Evolutionary conservation across 2,329 filamentous ascomycete genomes (phyloP).

Genomic region (Pseudonectria buxi): DNA sequence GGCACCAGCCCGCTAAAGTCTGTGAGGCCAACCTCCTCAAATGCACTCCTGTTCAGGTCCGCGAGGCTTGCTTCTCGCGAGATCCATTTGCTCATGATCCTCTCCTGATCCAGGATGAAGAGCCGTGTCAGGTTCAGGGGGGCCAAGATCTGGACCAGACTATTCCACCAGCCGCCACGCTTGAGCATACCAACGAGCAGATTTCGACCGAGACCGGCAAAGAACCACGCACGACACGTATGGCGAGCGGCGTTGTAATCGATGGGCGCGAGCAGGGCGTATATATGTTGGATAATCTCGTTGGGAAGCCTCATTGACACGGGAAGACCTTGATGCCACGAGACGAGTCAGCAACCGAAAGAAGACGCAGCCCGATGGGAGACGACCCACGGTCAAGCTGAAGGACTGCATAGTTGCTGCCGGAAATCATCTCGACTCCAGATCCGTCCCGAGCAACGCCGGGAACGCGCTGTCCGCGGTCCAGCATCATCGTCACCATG

Average conservation of each 20-base stretch:
- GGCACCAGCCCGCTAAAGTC: constrained; percentile 31
- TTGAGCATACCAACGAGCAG: constrained; percentile 48
- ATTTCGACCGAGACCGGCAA: constrained; percentile 43
- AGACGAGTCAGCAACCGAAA: background rate
- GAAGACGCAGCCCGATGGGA: background rate
- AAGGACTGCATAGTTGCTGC: constrained; percentile 4
- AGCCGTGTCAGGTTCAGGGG: constrained; percentile 11
- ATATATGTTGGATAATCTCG: constrained; percentile 33
- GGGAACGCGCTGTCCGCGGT: constrained; percentile 7
- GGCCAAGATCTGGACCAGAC: constrained; percentile 21
- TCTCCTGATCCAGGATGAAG: constrained; percentile 19
- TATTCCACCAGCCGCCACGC: constrained; percentile 47
- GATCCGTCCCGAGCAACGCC: constrained; percentile 7
- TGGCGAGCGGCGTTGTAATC: constrained; percentile 55
- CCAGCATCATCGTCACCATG: constrained; percentile 10
- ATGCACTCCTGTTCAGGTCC: constrained; percentile 16
- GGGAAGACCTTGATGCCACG: constrained; percentile 7
- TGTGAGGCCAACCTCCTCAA: constrained; percentile 27
- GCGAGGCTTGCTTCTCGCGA: constrained; percentile 31
- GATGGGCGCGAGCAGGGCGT: constrained; percentile 23
- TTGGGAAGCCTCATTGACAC: constrained; percentile 23
- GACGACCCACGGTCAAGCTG: constrained; percentile 5
- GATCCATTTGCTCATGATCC: constrained; percentile 35
- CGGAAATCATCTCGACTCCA: constrained; percentile 8
- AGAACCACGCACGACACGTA: constrained; percentile 54